A percentile compares a stretch with the other conserved stretches of the same genome.
Conservation (phyloP, 345 rosid species). For the Xanthoceras sorbifolium region DNA sequence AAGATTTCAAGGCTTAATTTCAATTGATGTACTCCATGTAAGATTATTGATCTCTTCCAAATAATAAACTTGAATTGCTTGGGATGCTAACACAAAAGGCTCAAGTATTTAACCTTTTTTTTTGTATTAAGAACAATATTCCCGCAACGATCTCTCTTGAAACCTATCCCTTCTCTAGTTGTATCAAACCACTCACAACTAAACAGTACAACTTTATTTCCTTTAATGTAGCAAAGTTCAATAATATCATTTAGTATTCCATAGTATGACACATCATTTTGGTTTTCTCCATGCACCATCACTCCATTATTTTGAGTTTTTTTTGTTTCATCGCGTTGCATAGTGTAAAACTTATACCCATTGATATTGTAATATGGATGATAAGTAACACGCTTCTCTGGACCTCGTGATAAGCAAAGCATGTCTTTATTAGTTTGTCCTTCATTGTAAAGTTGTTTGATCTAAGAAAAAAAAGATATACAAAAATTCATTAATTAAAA, state of each 20-base stretch:
- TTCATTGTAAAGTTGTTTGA: not conserved
- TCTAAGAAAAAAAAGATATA: not conserved
- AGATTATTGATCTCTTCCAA: too few species aligned
- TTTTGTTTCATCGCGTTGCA: not conserved
- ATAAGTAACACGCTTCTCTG: not conserved
- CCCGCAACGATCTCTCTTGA: not conserved
- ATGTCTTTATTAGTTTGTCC: not conserved
- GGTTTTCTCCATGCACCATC: too few species aligned
- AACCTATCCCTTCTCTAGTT: not conserved
- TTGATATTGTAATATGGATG: not conserved
- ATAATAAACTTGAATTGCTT: too few species aligned
- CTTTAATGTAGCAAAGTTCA: constrained; percentile 8
- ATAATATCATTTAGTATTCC: constrained; percentile 5
- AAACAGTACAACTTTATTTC: not conserved
- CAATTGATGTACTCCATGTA: too few species aligned
- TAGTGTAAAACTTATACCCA: constrained; percentile 10
- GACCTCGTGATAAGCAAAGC: constrained; percentile 6
- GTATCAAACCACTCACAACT: constrained; percentile 18
- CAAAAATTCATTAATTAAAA: not conserved
- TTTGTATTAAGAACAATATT: too few species aligned
- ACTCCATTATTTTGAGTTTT: not conserved
- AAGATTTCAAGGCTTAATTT: too few species aligned
- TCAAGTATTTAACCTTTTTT: too few species aligned
- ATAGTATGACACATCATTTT: constrained; percentile 12
- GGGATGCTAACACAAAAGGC: too few species aligned